Evolutionary conservation across 2,329 filamentous ascomycete species (phyloP), one percentile per base, ranked within the genome.

Genomic region (Zasmidium cellare): DNA sequence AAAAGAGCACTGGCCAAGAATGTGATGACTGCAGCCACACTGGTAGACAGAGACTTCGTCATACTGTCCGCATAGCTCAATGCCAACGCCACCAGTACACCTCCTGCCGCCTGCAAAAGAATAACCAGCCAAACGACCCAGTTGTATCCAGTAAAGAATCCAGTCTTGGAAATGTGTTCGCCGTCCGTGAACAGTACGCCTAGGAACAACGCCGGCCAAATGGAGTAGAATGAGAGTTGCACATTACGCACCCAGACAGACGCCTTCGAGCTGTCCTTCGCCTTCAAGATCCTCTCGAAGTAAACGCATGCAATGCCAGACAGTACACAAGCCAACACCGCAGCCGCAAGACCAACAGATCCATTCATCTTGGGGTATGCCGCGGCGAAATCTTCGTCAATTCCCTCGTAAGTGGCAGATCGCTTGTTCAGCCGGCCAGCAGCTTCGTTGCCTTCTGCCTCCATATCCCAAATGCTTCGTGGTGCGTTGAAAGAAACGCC

Each of bases 121-220:
- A 97, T 90, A 3, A 92, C 89, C 3, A 86, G 81, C 92, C 92
- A 97, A 2, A 97, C 93, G 19, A 93, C 82, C 81, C 85, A 89
- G 72, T 96, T 97, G 76, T 97, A 99, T 2, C 94, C 94, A 57
- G 90, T 88, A 67, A 99, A 97, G 75, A 97, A 96, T 12, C 94
- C 94, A 61, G 90, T 86, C 73, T 88, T 85, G 23, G 87, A 83
- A 63, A 99, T 92, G 44, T 89, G 87, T 60, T 87, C 85, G 23
- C 93, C 94, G 65, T 99, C 94, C 63, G 91, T 90, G 76, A 90
- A 90, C 2, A 96, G 77, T 5, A 97, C 88, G 1, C 93, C 94
- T 53, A 96, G 82, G 57, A 97, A 86, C 0, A 97, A 80, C 0
- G 92, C 90, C 0, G 93, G 91, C 67, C 97, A 93, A 1, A 97